Base-by-base conservation (phyloP, 192 early-diverging fungal species). In the Backusella westeae region DNA sequence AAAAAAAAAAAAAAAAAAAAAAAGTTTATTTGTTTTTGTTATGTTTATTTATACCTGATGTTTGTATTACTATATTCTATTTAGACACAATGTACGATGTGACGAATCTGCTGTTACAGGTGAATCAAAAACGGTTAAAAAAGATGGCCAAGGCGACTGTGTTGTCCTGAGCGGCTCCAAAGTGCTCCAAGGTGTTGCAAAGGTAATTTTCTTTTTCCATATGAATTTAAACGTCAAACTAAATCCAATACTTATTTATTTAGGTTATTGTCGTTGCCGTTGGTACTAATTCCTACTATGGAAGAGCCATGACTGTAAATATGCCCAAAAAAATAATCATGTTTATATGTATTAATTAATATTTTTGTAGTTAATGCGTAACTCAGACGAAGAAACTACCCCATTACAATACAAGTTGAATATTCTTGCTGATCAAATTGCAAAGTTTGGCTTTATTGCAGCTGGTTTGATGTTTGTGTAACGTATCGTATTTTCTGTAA, bases 321-420 rank as follows among this genome's bases (percentile, higher is more conserved):
- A 63, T 63, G 32, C 32, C 2, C 52, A 21, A 53, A 8, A 53
- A n/a, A 53, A 53, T 15, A 14, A 6, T 1, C n/a, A 23, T 63
- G n/a, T 29, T 12, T 29, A 26, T 10, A 63, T 63, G 23, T 56
- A 56, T 63, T 26, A 29, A 63, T 63, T 63, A 49, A 12, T 63
- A 29, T 63, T 26, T 63, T 63, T 29, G 56, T 63, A 63, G 78
- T 44, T 94, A 1, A 90, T 99, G 86, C 91, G 91, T 72, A 85
- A 87, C 34, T 84, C 89, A 2, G 83, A 90, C 71, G 80, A 81
- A 34, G 92, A 95, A 71, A 93, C 89, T 72, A 99, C 97, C 26
- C 97, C 97, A 32, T 89, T 99, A 44, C 97, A 99, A 87, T 72
- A 83, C 73, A 98, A 98, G 84, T 90, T 99, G n/a, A 92, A 93